Base-by-base conservation (phyloP, 371 early-diverging fungal genomes). In the Mortierella sp. region DNA sequence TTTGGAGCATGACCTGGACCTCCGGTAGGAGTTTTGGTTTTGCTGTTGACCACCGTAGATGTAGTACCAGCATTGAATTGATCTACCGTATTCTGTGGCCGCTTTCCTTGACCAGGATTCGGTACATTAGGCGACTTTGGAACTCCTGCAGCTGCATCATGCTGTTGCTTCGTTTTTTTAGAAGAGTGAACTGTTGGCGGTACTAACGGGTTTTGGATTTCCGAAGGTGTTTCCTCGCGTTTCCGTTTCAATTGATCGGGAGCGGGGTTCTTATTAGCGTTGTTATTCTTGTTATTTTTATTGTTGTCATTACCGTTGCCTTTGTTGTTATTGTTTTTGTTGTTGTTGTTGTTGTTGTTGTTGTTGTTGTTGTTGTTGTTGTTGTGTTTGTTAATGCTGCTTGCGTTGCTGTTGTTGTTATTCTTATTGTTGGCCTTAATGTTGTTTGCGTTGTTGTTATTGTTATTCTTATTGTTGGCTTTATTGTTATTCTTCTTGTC, bases 221-320 rank as follows among this genome's bases (percentile, higher is more conserved):
- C 50, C 16, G 16, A 21, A 16, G 50, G 50, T n/a, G 50, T n/a
- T 50, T 50, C 50, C n/a, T 50, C 50, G 7, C 50, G 50, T 50
- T 50, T 50, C 50, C 50, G 50, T 50, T 50, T 50, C n/a, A 50
- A 50, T 50, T 50, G 50, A 50, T 15, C 50, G 16, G 50, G 50
- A 5, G 50, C 5, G 6, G 8, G 16, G 50, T 16, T 50, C 6
- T 50, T 50, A 16, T 50, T 50, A 19, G 7, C 21, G 16, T 11
- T 9, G 16, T 5, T 50, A 7, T 50, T 50, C 15, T 6, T 19
- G 50, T 19, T 19, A 50, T 50, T 50, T 13, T 50, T 19, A 6
- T 50, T 50, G 11, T 50, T 50, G 16, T 7, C 1, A 6, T 16
- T 50, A 21, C 15, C 15, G n/a, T 15, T n/a, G n/a, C 16, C 16